Evolutionary conservation across 768 basidiomycete genomes (phyloP).

Genomic region (Cystofilobasidium macerans): DNA sequence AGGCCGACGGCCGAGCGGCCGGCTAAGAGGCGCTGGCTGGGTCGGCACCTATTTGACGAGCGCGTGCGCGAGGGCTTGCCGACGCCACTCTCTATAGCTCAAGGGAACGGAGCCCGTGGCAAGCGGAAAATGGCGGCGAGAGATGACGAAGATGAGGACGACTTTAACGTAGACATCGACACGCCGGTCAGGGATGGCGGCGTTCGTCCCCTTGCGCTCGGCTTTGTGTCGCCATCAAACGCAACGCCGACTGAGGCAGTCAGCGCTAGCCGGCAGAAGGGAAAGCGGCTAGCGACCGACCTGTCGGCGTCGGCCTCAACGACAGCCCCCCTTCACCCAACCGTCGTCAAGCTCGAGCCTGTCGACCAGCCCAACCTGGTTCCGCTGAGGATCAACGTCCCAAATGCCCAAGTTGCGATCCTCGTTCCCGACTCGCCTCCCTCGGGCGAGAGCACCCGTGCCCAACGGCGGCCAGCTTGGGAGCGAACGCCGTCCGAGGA

Average conservation of each 20-base stretch:
- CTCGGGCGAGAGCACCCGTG: background rate
- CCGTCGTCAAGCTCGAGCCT: background rate
- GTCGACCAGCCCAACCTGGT: background rate
- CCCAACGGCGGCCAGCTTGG: no score
- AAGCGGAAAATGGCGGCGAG: background rate
- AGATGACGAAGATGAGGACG: no score
- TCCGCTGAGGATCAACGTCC: background rate
- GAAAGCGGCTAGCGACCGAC: no score
- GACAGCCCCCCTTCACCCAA: background rate
- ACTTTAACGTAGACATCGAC: background rate
- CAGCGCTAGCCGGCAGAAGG: no score
- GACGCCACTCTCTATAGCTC: background rate
- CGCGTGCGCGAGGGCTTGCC: background rate
- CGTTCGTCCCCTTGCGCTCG: background rate
- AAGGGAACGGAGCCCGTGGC: background rate
- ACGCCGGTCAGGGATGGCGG: background rate
- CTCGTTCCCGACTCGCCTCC: background rate
- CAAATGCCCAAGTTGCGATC: background rate
- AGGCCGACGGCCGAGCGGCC: no score
- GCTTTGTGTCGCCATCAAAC: background rate
- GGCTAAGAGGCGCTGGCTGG: constrained; percentile 1
- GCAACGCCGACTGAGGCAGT: no score
- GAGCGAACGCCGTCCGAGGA: background rate
- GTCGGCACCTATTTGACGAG: background rate
- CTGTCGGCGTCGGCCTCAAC: background rate